Evolutionary conservation across 768 basidiomycete species (phyloP).

Genomic region (Podaxis pistillaris): DNA sequence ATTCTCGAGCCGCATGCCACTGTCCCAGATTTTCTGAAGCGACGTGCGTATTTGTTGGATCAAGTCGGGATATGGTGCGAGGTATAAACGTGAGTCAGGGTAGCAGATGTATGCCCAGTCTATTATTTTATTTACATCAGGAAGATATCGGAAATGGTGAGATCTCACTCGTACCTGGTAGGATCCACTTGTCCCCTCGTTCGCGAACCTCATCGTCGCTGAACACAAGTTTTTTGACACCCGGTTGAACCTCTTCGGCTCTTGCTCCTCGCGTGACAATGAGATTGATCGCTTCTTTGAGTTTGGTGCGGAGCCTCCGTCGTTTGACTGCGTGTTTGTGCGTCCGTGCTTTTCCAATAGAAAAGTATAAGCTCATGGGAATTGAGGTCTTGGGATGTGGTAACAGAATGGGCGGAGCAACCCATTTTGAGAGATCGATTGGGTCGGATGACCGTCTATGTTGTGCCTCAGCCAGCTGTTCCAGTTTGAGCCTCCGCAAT

Average conservation of each 20-base stretch:
- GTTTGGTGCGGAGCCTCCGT: conserved; percentile 7
- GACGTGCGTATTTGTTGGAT: background rate
- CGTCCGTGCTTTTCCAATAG: conserved; percentile 6
- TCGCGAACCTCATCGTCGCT: background rate
- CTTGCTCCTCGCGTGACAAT: conserved; percentile 4
- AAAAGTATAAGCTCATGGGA: conserved; percentile 10
- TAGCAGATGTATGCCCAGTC: conserved; percentile 12
- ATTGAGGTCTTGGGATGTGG: conserved; percentile 1
- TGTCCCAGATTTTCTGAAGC: conserved; percentile 5
- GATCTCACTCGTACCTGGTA: background rate
- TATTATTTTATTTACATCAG: background rate
- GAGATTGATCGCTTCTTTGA: conserved; percentile 2
- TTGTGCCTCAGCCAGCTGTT: background rate
- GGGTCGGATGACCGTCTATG: background rate
- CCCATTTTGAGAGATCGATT: background rate
- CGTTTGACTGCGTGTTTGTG: conserved; percentile 11
- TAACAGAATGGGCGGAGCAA: conserved; percentile 1
- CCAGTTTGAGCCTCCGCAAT: background rate
- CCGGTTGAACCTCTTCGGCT: background rate
- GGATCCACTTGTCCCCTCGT: conserved; percentile 6
- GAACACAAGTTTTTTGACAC: background rate
- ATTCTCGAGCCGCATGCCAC: conserved; percentile 3
- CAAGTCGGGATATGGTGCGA: background rate
- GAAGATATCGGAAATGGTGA: background rate
- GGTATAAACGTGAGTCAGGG: background rate